Evolutionary conservation across 352 stramenopile genomes (phyloP), one percentile per base, ranked within the genome.

Genomic region (Globisporangium radiosum): DNA sequence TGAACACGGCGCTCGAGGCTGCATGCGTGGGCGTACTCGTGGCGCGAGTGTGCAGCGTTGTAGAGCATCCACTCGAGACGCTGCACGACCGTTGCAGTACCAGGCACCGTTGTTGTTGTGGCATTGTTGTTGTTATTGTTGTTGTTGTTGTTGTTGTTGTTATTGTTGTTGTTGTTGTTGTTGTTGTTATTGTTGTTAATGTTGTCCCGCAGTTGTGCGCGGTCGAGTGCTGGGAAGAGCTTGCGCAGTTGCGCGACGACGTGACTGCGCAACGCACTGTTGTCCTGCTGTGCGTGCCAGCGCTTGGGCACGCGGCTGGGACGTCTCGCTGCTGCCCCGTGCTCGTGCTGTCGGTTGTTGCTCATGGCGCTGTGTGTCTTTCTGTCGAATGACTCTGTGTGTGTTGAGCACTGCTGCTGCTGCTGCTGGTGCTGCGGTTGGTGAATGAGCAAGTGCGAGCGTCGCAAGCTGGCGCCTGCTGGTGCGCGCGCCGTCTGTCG

Each of bases 1-100:
- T 92, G 82, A 15, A 92, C 78, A 38, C 82, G 79, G 45, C 82
- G 79, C 58, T 87, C 76, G 15, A 92, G 69, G 10, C 76, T 86
- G 43, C 70, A 71, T 15, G 73, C 63, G 68, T 87, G 81, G 49
- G 79, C 57, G 54, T 90, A 92, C 60, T 92, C 82, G 54, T 69
- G 56, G 11, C 88, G 59, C 14, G 82, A 92, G 17, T 76, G 66
- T 0, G 82, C 82, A 8, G 75, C 76, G 43, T 87, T 70, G 68
- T 86, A 92, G 36, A 92, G 64, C 75, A 88, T 87, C 70, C 81
- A 84, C 62, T 92, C 82, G 57, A 92, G 76, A 0, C 82, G 76
- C 56, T 86, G 82, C 56, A 90, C 59, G 39, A 92, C 71, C 17
- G 78, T 81, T 45, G 74, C 75, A 61, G 75, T 52, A 19, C 38